Percentiles rank a stretch among this genome's conserved stretches.
phyloP scores from a whole-genome alignment of 2,329 filamentous ascomycete species.

The Grosmannia huntii region DNA sequence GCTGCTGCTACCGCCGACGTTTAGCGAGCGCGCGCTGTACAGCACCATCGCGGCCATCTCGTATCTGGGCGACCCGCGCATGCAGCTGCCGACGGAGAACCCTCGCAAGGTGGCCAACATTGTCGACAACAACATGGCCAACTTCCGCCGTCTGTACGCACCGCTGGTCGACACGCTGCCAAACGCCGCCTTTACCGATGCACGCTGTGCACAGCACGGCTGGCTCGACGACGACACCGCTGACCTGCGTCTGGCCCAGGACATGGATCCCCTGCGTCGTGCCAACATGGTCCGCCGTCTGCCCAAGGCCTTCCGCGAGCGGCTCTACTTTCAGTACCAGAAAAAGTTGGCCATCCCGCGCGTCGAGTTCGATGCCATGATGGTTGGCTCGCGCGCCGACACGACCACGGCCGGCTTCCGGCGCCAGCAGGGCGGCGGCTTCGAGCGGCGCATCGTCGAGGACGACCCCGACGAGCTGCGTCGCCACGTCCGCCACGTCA shows the following conservation, averaged over 20 bases:
- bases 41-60: constrained; percentile 83
- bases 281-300: constrained; percentile 94
- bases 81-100: constrained; percentile 82
- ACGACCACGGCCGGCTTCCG: constrained; percentile 47
- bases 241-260: constrained; percentile 63
- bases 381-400: constrained; percentile 62
- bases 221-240: constrained; percentile 54
- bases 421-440: constrained; percentile 65
- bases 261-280: constrained; percentile 82
- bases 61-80: constrained; percentile 93
- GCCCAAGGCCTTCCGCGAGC: constrained; percentile 73
- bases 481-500: constrained; percentile 58
- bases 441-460: constrained; percentile 72
- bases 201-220: constrained; percentile 39
- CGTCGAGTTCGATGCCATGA: constrained; percentile 73
- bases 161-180: constrained; percentile 82
- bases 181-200: constrained; percentile 67
- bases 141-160: constrained; percentile 84
- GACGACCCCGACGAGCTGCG: constrained; percentile 55
- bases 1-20: constrained; percentile 68
- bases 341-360: constrained; percentile 77
- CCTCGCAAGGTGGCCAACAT: constrained; percentile 90
- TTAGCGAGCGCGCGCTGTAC: constrained; percentile 81
- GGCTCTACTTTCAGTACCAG: constrained; percentile 91
- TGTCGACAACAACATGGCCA: constrained; percentile 76